A percentile compares a stretch with the other conserved stretches of the same genome.
Evolutionary conservation across 768 basidiomycete genomes (phyloP).

Genomic region (Hericium erinaceus): DNA sequence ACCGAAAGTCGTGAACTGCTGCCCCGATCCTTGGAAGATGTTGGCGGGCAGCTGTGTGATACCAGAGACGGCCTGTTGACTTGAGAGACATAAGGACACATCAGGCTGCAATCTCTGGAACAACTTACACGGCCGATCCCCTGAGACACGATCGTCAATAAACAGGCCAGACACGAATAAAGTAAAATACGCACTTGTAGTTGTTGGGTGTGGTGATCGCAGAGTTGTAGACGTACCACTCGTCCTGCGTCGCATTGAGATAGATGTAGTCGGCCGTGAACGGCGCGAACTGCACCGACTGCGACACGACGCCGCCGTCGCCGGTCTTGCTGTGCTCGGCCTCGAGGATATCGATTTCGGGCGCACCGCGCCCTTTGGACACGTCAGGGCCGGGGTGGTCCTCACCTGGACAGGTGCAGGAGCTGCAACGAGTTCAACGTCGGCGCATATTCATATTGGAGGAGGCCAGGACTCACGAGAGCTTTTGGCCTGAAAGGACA

Average conservation of each 20-base stretch:
- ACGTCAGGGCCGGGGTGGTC: conserved; percentile 69
- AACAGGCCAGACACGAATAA: background rate
- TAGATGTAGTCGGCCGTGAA: conserved; percentile 38
- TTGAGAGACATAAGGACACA: conserved; percentile 4
- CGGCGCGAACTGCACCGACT: conserved; percentile 65
- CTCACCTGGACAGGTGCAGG: conserved; percentile 66
- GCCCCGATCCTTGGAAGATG: conserved; percentile 51
- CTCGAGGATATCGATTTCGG: conserved; percentile 81
- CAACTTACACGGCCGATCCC: conserved; percentile 42
- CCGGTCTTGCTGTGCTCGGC: conserved; percentile 53
- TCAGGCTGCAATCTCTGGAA: background rate
- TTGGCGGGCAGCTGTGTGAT: conserved; percentile 39
- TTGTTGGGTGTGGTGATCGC: conserved; percentile 25
- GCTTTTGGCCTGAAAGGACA: conserved; percentile 70
- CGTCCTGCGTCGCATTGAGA: conserved; percentile 24
- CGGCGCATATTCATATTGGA: background rate
- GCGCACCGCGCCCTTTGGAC: conserved; percentile 54
- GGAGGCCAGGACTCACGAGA: conserved; percentile 38
- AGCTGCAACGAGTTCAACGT: conserved; percentile 25
- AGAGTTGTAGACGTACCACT: conserved; percentile 27
- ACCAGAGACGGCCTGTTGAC: conserved; percentile 41
- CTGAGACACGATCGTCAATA: conserved; percentile 12
- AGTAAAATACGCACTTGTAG: conserved; percentile 23
- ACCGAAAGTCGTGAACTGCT: conserved; percentile 41
- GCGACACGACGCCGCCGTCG: conserved; percentile 54